Percentiles rank a stretch among this genome's conserved stretches.
These are phyloP conservation scores for Rhodotorula sp. DNA, from an alignment of 1,284 basidiomycete species.

Conservation along the genomic window DNA sequence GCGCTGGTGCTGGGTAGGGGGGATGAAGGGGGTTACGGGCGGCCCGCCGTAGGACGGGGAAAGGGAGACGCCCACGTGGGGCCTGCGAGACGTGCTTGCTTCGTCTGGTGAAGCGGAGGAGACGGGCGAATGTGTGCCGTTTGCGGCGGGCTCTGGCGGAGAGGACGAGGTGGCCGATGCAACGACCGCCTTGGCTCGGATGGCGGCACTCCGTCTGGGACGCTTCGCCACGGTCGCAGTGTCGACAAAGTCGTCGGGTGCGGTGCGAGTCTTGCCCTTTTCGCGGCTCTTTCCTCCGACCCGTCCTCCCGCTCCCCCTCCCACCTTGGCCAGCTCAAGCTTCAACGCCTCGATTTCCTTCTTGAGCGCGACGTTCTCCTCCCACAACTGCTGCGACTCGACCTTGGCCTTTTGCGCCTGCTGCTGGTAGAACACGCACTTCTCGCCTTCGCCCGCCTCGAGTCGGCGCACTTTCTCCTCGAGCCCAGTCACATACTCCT, in stretches of 20 bases:
- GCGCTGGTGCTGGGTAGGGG: background rate
- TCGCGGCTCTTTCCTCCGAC: background rate
- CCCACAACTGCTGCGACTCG: conserved; percentile 27
- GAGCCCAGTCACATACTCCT: conserved; percentile 39
- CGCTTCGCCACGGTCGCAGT: conserved; percentile 6
- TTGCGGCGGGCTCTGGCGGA: background rate
- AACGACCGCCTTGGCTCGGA: conserved; percentile 19
- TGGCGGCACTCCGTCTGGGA: conserved; percentile 11
- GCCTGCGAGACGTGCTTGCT: conserved; percentile 5
- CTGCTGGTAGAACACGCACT: conserved; percentile 42
- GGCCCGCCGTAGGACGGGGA: background rate
- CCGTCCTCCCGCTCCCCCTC: background rate
- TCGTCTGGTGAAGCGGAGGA: background rate
- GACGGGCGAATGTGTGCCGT: conserved; percentile 7
- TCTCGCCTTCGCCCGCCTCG: conserved; percentile 42
- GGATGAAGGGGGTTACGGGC: background rate
- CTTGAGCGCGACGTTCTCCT: conserved; percentile 37
- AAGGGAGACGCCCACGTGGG: conserved; percentile 8
- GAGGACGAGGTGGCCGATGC: conserved; percentile 1
- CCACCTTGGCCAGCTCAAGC: conserved; percentile 13
- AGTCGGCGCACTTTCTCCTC: conserved; percentile 41
- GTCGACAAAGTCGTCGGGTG: conserved; percentile 6
- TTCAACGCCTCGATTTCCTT: conserved; percentile 23
- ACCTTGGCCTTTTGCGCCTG: conserved; percentile 40
- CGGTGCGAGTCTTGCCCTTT: conserved; percentile 10